Evolutionary conservation across 257 asterid genomes (phyloP), one percentile per base, ranked within the genome.

Genomic region (Asclepias syriaca): DNA sequence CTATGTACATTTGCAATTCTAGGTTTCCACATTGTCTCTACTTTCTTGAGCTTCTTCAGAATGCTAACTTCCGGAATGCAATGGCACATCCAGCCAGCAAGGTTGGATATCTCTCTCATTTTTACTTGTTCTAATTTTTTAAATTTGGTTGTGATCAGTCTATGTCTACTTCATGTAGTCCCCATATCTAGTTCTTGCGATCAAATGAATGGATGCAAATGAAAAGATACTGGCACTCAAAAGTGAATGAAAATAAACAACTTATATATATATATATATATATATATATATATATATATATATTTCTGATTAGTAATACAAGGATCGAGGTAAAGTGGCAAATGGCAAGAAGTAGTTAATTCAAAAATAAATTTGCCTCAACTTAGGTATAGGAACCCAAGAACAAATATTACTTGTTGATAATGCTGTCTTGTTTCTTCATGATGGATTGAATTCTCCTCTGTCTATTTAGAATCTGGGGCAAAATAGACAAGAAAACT

Each of bases 81-180:
- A 85, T 95, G 98, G 99, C 97, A 1, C 97, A 95, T 87, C 98
- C 98, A 5, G 92, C 86, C 65, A 92, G 82, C 87, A 95, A 95
- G 98, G 99, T 92, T 6, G 40, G 40, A 29, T 46, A 69, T 39
- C 51, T 21, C 45, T 2, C 50, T 55, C 50, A 50, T 54, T 50
- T 59, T 48, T 58, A 48, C 43, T 8, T 53, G 3, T n/a, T 18
- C 24, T 18, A 14, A 14, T 46, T 19, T 43, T 51, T 57, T 12
- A 18, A 9, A 18, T 15, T 13, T 19, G 12, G 13, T 53, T 69
- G 51, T 69, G 37, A 69, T 53, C 5, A 24, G 14, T n/a, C 53
- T 37, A 0, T 18, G 7, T 64, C 7, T 8, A 18, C 8, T 7
- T 64, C 40, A 16, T 64, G 67, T 63, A 16, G 10, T 34, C 68